Conservation (phyloP, 2,329 filamentous ascomycete species). For the Diaporthe amygdali region DNA sequence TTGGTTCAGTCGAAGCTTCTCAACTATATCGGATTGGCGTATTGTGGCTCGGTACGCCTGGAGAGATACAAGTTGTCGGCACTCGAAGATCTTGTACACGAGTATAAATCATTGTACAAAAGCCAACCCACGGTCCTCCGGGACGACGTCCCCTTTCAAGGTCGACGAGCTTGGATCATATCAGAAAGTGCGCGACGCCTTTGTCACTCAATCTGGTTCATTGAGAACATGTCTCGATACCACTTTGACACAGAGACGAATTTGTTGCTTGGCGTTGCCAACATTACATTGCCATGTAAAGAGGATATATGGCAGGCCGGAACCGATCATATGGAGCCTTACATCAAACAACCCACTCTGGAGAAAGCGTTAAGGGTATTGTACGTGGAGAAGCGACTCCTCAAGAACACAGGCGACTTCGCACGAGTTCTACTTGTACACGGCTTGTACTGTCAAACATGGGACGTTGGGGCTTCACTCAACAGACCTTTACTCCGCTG, state of each 20-base stretch:
- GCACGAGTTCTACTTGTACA: conserved; percentile 7
- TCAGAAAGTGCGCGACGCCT: conserved; percentile 13
- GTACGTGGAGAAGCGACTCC: conserved; percentile 18
- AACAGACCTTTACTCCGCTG: conserved; percentile 15
- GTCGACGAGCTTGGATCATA: background rate
- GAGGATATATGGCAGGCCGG: conserved; percentile 8
- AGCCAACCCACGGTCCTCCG: background rate
- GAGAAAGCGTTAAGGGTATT: conserved; percentile 9
- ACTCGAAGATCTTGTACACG: conserved; percentile 1
- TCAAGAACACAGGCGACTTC: conserved; percentile 11
- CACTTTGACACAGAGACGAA: background rate
- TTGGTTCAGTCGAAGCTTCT: conserved; percentile 14
- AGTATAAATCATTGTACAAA: background rate
- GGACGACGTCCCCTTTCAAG: background rate
- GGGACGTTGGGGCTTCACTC: conserved; percentile 6
- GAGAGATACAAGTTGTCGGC: background rate
- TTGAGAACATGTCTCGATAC: conserved; percentile 19
- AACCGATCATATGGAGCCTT: background rate
- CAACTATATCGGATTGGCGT: conserved; percentile 19
- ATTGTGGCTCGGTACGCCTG: conserved; percentile 12
- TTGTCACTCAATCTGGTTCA: conserved; percentile 15
- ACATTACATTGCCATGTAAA: conserved; percentile 15
- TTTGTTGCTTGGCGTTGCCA: conserved; percentile 1
- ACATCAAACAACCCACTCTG: conserved; percentile 1
- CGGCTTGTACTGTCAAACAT: conserved; percentile 19